These are phyloP conservation scores for Nakaseomyces kungkrabaensis DNA, from an alignment of 1,139 yeast genomes.

Conservation along the genomic window DNA sequence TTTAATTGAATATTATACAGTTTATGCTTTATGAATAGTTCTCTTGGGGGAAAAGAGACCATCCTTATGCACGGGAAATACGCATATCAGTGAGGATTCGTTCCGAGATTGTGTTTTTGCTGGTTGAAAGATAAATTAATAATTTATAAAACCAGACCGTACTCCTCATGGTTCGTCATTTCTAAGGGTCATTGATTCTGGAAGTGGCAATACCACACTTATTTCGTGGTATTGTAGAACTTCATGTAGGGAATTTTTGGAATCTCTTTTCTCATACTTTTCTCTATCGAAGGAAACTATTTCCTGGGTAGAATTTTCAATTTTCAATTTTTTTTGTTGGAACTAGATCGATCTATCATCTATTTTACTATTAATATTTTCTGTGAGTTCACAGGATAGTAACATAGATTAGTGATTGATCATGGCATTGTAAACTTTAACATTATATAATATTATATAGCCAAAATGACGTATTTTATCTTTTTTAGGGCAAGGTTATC, in stretches of 20 bases:
- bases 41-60: constrained; percentile 9
- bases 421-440: too few relatives aligned
- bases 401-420: too few relatives aligned
- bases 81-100: constrained; percentile 99
- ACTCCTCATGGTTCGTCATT: constrained; percentile 53
- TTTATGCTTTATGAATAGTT: neutral
- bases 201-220: constrained; percentile 1
- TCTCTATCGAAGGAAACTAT: neutral
- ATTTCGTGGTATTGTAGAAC: constrained; percentile 1
- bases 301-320: neutral
- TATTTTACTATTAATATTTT: neutral
- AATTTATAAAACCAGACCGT: constrained; percentile 74
- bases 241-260: constrained; percentile 38
- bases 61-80: constrained; percentile 99
- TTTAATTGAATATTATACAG: neutral
- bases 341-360: too few relatives aligned
- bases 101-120: constrained; percentile 99
- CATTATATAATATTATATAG: neutral
- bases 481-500: neutral
- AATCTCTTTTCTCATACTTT: constrained; percentile 10
- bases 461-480: neutral
- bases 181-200: neutral
- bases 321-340: too few relatives aligned
- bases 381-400: too few relatives aligned
- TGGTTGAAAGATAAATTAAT: constrained; percentile 78